Evolutionary conservation across 1,284 basidiomycete species (phyloP).

Genomic region (Pterulicium gracile): DNA sequence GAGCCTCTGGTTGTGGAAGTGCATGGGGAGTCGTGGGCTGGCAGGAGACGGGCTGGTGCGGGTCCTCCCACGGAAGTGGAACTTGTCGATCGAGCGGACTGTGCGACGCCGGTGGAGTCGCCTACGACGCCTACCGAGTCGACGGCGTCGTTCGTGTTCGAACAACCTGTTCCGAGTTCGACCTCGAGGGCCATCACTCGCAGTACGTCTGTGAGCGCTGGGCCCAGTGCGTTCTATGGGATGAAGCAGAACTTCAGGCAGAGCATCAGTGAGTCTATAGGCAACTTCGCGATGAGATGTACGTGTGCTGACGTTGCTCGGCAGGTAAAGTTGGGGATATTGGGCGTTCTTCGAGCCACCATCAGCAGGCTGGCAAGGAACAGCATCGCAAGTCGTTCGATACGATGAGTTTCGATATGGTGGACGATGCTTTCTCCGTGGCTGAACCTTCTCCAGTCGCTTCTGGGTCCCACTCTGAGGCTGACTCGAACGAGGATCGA

Average conservation of each 20-base stretch:
- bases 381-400: neutral
- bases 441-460: neutral
- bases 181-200: slow-evolving; percentile 17
- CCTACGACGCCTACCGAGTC: slow-evolving; percentile 18
- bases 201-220: slow-evolving; percentile 13
- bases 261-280: slow-evolving; percentile 58
- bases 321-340: neutral
- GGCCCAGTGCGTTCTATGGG: slow-evolving; percentile 10
- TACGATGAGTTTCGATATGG: neutral
- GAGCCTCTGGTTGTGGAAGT: slow-evolving; percentile 12
- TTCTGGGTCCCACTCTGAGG: neutral
- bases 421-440: neutral
- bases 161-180: neutral
- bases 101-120: too few species aligned
- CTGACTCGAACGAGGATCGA: slow-evolving; percentile 46
- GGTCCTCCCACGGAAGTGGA: too few species aligned
- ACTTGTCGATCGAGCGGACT: too few species aligned
- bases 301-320: slow-evolving; percentile 29
- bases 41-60: too few species aligned
- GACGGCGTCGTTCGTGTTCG: slow-evolving; percentile 15
- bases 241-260: slow-evolving; percentile 39
- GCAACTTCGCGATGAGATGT: slow-evolving; percentile 24
- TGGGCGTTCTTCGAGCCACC: slow-evolving; percentile 1
- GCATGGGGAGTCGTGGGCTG: slow-evolving; percentile 21
- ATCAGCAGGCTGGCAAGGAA: neutral